These are phyloP conservation scores for Inosperma sp. DNA, from an alignment of 768 basidiomycete species.

Conservation along the genomic window DNA sequence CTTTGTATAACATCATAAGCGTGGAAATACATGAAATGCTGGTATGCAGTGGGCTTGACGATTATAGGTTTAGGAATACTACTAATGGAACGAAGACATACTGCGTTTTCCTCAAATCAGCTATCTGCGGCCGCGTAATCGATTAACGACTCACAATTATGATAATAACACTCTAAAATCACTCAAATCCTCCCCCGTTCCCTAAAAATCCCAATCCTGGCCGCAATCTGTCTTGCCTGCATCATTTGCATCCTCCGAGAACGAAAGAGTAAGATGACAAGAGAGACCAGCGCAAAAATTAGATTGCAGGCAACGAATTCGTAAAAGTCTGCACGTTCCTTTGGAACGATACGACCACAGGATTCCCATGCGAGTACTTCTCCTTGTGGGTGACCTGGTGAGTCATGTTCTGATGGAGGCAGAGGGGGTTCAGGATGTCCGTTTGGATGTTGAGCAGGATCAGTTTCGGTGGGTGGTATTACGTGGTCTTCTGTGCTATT, in stretches of 20 bases:
- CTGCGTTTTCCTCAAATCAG: too few relatives aligned
- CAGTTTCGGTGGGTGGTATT: constrained; percentile 16
- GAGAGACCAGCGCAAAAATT: constrained; percentile 60
- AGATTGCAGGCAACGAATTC: constrained; percentile 88
- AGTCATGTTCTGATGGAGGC: constrained; percentile 19
- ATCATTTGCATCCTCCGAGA: constrained; percentile 62
- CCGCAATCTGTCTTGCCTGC: constrained; percentile 80
- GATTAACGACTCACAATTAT: constrained; percentile 20
- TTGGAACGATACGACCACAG: constrained; percentile 77
- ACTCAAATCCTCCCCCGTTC: constrained; percentile 13
- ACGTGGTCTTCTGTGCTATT: constrained; percentile 29
- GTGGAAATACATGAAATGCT: constrained; percentile 6
- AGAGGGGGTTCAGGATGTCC: constrained; percentile 15
- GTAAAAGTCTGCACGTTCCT: constrained; percentile 83
- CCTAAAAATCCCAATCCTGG: constrained; percentile 71
- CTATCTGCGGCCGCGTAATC: neutral
- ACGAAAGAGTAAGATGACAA: constrained; percentile 63
- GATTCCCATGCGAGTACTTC: constrained; percentile 87
- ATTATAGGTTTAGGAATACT: neutral
- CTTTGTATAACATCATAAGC: neutral
- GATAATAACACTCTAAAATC: constrained; percentile 3
- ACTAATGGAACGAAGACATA: too few relatives aligned
- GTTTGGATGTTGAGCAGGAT: neutral
- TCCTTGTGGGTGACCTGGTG: constrained; percentile 32
- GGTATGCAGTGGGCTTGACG: neutral